Conservation (phyloP, 2,329 filamentous ascomycete genomes). For the Alternaria alternata region DNA sequence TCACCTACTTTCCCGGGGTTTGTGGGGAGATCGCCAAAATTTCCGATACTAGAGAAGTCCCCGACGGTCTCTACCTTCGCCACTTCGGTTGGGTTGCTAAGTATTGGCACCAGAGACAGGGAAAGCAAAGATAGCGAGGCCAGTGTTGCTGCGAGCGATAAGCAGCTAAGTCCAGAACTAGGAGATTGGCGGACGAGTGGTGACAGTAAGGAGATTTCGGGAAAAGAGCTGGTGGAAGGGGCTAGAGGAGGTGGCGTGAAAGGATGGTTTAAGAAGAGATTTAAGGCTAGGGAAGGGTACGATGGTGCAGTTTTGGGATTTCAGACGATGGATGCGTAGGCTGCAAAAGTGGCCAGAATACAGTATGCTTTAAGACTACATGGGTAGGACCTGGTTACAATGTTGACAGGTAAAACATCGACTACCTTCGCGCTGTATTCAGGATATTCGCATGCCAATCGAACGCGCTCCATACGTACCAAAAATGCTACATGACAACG, state of each 20-base stretch:
- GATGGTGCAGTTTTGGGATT: not conserved
- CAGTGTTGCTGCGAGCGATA: not conserved
- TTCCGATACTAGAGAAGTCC: too few relatives aligned
- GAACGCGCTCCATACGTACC: not conserved
- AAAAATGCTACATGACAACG: too few relatives aligned
- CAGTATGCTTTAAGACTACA: too few relatives aligned
- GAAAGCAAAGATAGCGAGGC: not conserved
- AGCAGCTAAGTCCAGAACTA: not conserved
- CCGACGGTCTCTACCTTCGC: not conserved
- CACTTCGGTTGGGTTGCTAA: not conserved
- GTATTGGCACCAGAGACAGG: not conserved
- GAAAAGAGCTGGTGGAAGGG: not conserved
- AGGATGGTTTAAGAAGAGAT: not conserved
- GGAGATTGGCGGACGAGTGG: not conserved
- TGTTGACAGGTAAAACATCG: too few relatives aligned
- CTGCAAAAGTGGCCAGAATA: too few relatives aligned
- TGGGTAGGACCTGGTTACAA: too few relatives aligned
- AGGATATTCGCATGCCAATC: not conserved
- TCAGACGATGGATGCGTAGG: not conserved
- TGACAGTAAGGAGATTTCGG: not conserved
- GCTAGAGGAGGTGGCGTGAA: not conserved
- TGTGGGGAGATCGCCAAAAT: too few relatives aligned
- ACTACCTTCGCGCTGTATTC: too few relatives aligned
- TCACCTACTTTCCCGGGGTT: not conserved
- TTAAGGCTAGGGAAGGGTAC: conserved; percentile 2